These are phyloP conservation scores for Tylopilus cervinicoccineus DNA, from an alignment of 768 basidiomycete species.

Conservation along the genomic window DNA sequence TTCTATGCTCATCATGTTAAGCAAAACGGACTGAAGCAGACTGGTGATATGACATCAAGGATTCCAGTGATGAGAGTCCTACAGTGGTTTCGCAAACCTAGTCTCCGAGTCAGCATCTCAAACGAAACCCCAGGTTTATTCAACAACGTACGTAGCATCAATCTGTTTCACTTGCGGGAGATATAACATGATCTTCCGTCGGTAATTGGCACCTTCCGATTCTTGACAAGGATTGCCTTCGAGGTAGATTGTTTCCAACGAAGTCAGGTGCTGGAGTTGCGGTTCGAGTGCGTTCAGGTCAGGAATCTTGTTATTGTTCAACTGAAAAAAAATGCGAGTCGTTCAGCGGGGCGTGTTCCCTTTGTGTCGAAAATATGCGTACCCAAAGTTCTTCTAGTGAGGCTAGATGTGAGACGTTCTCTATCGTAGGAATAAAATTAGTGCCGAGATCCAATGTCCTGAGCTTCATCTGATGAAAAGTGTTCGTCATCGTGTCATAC, in stretches of 20 bases:
- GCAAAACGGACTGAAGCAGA: conserved; percentile 30
- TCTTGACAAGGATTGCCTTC: conserved; percentile 93
- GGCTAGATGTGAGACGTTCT: conserved; percentile 75
- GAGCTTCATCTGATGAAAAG: conserved; percentile 48
- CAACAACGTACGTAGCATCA: conserved; percentile 84
- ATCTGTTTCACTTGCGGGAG: conserved; percentile 90
- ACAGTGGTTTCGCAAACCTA: conserved; percentile 66
- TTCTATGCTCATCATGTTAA: conserved; percentile 21
- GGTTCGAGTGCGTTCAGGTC: conserved; percentile 63
- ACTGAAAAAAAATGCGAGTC: conserved; percentile 41
- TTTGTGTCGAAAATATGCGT: conserved; percentile 14
- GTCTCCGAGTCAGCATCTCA: conserved; percentile 1
- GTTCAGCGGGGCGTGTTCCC: neutral
- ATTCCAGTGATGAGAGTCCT: too few relatives aligned
- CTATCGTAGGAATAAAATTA: conserved; percentile 77
- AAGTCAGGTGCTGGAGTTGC: conserved; percentile 55
- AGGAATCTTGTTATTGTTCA: conserved; percentile 83
- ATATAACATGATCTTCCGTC: conserved; percentile 85
- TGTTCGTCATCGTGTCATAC: neutral
- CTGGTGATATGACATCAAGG: too few relatives aligned
- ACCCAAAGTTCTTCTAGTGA: conserved; percentile 95
- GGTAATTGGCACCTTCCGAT: conserved; percentile 70
- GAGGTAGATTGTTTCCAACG: conserved; percentile 86
- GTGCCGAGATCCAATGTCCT: conserved; percentile 84
- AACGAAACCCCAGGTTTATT: neutral